These are phyloP conservation scores for Pleurotus sapidus DNA, from an alignment of 768 basidiomycete genomes.

Conservation along the genomic window DNA sequence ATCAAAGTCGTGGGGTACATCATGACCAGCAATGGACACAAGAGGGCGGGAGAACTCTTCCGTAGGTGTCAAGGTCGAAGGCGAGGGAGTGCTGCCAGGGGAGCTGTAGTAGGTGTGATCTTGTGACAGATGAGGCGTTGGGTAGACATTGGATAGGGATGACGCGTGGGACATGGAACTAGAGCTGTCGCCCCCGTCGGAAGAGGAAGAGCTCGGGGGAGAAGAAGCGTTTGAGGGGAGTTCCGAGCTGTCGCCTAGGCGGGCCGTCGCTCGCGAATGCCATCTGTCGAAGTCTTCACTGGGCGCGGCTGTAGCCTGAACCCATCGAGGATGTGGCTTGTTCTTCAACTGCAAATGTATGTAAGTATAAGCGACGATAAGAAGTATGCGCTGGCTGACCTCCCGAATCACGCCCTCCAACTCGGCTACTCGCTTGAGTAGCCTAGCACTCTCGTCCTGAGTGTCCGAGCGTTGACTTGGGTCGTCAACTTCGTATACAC, in stretches of 20 bases:
- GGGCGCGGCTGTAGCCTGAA: constrained; percentile 36
- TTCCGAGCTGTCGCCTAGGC: constrained; percentile 16
- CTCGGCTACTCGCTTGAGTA: constrained; percentile 76
- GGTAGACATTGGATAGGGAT: constrained; percentile 6
- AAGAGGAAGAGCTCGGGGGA: constrained; percentile 26
- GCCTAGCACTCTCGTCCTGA: constrained; percentile 61
- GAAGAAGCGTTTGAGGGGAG: constrained; percentile 24
- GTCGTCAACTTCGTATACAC: constrained; percentile 84
- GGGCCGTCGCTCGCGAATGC: constrained; percentile 17
- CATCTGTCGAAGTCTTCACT: constrained; percentile 27
- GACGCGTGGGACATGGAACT: constrained; percentile 7
- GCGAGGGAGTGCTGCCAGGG: constrained; percentile 34
- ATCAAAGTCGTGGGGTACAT: constrained; percentile 36
- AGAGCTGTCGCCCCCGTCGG: constrained; percentile 22
- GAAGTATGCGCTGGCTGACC: constrained; percentile 42
- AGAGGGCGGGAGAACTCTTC: constrained; percentile 37
- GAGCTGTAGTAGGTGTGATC: constrained; percentile 28
- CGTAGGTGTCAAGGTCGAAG: constrained; percentile 42
- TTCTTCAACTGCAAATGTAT: constrained; percentile 53
- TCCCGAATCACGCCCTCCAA: constrained; percentile 84
- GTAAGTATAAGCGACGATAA: constrained; percentile 4
- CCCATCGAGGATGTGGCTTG: constrained; percentile 70
- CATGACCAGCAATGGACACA: constrained; percentile 21
- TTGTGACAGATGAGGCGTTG: constrained; percentile 22
- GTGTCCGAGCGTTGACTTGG: constrained; percentile 47